Evolutionary conservation across 1,139 yeast species (phyloP).

Genomic region (Geotrichum klebahnii): DNA sequence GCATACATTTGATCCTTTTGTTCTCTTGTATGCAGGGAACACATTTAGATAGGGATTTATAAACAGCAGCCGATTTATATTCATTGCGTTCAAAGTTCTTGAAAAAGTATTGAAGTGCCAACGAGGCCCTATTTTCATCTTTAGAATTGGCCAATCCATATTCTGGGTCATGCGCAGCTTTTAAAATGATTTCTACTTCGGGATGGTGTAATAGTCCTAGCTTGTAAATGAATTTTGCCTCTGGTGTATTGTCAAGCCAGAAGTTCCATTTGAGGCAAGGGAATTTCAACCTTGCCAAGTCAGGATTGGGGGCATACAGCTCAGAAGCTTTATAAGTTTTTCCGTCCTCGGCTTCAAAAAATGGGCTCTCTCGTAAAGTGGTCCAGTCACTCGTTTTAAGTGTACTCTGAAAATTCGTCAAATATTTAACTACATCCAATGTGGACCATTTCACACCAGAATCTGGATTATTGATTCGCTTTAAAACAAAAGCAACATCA

Average conservation of each 20-base stretch:
- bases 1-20: slow-evolving; percentile 25
- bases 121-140: slow-evolving; percentile 23
- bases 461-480: slow-evolving; percentile 34
- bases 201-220: slow-evolving; percentile 39
- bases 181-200: slow-evolving; percentile 29
- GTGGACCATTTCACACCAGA: slow-evolving; percentile 39
- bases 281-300: slow-evolving; percentile 34
- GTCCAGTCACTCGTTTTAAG: slow-evolving; percentile 37
- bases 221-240: slow-evolving; percentile 34
- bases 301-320: slow-evolving; percentile 38
- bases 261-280: slow-evolving; percentile 35
- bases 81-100: slow-evolving; percentile 26
- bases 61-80: slow-evolving; percentile 26
- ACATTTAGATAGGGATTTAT: slow-evolving; percentile 23
- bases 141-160: slow-evolving; percentile 3
- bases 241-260: slow-evolving; percentile 35
- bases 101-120: slow-evolving; percentile 31
- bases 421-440: slow-evolving; percentile 39
- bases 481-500: slow-evolving; percentile 41
- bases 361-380: slow-evolving; percentile 32
- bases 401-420: slow-evolving; percentile 32
- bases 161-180: slow-evolving; percentile 18
- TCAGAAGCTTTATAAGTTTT: slow-evolving; percentile 27
- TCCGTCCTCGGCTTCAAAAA: slow-evolving; percentile 32
- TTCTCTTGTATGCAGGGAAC: slow-evolving; percentile 30